Conservation (phyloP, 2,329 filamentous ascomycete species). For the Colletotrichum tabaci region DNA sequence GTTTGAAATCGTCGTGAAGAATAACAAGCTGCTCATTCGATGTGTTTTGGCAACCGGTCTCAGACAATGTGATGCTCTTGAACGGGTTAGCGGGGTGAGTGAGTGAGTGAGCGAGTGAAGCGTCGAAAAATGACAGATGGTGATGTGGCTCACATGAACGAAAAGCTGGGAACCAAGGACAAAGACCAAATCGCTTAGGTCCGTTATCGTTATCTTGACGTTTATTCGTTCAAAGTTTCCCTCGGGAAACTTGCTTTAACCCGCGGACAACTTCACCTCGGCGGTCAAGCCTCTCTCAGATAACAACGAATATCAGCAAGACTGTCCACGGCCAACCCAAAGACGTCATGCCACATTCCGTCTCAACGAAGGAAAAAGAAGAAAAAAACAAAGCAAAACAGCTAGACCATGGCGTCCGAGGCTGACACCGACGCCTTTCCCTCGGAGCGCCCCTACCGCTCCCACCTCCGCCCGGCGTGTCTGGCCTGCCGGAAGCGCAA, state of each 20-base stretch:
- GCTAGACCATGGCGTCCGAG: slow-evolving; percentile 17
- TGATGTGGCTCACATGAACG: no score
- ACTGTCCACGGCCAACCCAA: slow-evolving; percentile 14
- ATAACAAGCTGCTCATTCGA: no score
- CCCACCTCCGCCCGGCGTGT: slow-evolving; percentile 74
- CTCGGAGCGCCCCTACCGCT: slow-evolving; percentile 68
- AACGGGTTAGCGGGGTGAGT: no score
- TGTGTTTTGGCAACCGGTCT: no score
- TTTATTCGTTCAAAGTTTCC: not conserved
- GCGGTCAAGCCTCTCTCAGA: not conserved
- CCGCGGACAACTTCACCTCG: not conserved
- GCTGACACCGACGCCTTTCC: slow-evolving; percentile 11
- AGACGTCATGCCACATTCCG: not conserved
- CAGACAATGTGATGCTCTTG: no score
- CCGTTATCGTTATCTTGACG: not conserved
- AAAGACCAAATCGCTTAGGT: not conserved
- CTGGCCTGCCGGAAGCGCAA: slow-evolving; percentile 73
- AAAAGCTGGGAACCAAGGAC: no score
- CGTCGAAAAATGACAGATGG: no score
- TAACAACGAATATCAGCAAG: slow-evolving; percentile 9
- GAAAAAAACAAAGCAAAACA: fast-evolving
- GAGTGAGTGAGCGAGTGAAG: not conserved
- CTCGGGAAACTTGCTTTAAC: slow-evolving; percentile 4
- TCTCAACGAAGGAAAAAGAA: no score
- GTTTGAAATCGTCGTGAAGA: no score